phyloP scores from a whole-genome alignment of 1,284 basidiomycete genomes.

The Puccinia hordei region DNA sequence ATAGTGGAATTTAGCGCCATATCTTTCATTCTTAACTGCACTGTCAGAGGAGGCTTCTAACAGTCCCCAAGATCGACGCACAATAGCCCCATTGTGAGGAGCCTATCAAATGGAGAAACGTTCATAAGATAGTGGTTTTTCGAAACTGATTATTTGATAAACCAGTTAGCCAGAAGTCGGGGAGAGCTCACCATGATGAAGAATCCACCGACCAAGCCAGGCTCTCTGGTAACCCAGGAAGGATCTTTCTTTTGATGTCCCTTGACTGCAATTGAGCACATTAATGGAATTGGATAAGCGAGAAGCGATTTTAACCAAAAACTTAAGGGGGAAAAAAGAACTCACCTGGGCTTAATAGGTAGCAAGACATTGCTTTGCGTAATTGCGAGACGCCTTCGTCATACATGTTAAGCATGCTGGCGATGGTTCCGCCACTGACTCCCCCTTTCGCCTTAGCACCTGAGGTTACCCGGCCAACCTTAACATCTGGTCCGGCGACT shows the following conservation, averaged over 20 bases:
- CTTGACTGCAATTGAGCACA: conserved; percentile 10
- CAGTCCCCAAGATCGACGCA: conserved; percentile 56
- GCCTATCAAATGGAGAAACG: conserved; percentile 44
- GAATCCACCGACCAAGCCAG: conserved; percentile 29
- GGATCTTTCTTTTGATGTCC: conserved; percentile 24
- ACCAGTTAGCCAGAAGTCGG: neutral
- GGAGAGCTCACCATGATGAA: conserved; percentile 39
- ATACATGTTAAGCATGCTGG: conserved; percentile 51
- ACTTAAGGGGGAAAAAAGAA: neutral
- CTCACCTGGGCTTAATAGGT: conserved; percentile 42
- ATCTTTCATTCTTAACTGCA: conserved; percentile 28
- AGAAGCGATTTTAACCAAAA: neutral
- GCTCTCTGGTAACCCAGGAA: conserved; percentile 34
- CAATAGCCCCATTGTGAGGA: conserved; percentile 53
- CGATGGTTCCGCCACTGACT: conserved; percentile 54
- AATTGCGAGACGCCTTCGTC: conserved; percentile 46
- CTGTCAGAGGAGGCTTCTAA: conserved; percentile 52
- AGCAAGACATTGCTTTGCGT: conserved; percentile 38
- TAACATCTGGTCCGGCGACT: conserved; percentile 50
- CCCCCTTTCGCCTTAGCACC: conserved; percentile 52
- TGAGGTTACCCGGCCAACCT: conserved; percentile 53
- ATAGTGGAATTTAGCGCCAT: conserved; percentile 39
- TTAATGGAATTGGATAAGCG: neutral
- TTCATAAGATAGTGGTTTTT: neutral
- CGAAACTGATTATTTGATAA: neutral